Base-by-base conservation (phyloP, 768 basidiomycete genomes). In the Suillus decipiens region DNA sequence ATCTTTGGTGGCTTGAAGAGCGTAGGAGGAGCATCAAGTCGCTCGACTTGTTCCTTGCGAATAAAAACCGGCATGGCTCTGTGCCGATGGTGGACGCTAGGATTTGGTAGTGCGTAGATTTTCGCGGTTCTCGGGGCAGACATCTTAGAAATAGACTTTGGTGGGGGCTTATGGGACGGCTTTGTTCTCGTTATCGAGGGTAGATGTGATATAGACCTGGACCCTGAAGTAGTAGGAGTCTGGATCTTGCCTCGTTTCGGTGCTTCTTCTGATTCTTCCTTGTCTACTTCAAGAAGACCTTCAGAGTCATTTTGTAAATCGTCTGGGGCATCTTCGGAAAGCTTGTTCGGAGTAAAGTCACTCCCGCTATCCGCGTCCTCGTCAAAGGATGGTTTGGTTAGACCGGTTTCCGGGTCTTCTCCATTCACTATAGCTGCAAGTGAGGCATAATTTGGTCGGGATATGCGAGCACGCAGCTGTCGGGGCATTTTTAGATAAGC, bases 61-160 rank as follows among this genome's bases (percentile, higher is more conserved):
- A 79, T 77, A 69, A 83, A 85, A 5, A 92, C 74, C 0, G 90
- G 86, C 6, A 86, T 78, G 14, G 89, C 86, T 33, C 88, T 79
- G 70, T 93, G 91, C 55, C 91, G 82, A 71, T 93, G 91, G 63
- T 92, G 85, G 1, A 86, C 77, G 63, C 83, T 88, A 0, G 88
- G 88, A 14, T 83, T 83, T 0, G 89, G 89, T 14, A 89, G 78
- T 19, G 80, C 75, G 64, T 89, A 85, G 69, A 79, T 84, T 70
- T 88, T 76, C 8, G 66, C 65, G 6, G 51, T 12, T n/a, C 75
- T 72, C 3, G 66, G 54, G 28, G 64, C 60, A 39, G 68, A 37
- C 51, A 48, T 61, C 3, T 65, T 55, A 11, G 64, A 50, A 42
- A 65, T 58, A 17, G 61, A 61, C 54, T 11, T 67, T 3, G 60